Evolutionary conservation across 805 yeast species (phyloP).

Genomic region (Clavispora vitiphila): DNA sequence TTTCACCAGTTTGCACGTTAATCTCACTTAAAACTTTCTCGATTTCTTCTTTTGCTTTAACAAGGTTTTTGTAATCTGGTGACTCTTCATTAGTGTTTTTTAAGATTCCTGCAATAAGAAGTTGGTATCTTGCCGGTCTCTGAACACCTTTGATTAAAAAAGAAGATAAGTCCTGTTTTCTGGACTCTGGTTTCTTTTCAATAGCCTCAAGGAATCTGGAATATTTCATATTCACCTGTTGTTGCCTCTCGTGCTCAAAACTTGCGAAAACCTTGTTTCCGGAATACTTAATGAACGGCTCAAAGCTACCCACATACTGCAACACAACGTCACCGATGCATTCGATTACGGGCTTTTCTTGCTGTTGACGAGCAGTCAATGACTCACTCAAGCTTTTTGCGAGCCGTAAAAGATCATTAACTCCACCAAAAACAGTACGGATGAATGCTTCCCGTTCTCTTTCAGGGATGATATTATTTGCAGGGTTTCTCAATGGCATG

Average conservation of each 20-base stretch:
- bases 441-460: slow-evolving; percentile 87
- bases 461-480: slow-evolving; percentile 73
- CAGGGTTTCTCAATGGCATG: slow-evolving; percentile 77
- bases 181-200: slow-evolving; percentile 75
- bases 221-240: slow-evolving; percentile 82
- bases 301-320: slow-evolving; percentile 80
- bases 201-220: slow-evolving; percentile 92
- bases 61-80: slow-evolving; percentile 64
- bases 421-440: slow-evolving; percentile 86
- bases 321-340: slow-evolving; percentile 84
- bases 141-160: slow-evolving; percentile 94
- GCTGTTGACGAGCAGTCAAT: slow-evolving; percentile 75
- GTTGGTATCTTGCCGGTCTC: slow-evolving; percentile 90
- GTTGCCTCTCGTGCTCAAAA: slow-evolving; percentile 91
- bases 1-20: slow-evolving; percentile 86
- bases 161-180: slow-evolving; percentile 88
- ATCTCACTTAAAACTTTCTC: slow-evolving; percentile 71
- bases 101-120: slow-evolving; percentile 73
- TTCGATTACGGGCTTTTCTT: slow-evolving; percentile 75
- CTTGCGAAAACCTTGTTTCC: slow-evolving; percentile 94
- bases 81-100: slow-evolving; percentile 76
- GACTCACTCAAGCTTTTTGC: slow-evolving; percentile 87
- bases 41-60: slow-evolving; percentile 69
- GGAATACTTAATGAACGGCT: slow-evolving; percentile 89
- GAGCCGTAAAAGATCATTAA: slow-evolving; percentile 77